Base-by-base conservation (phyloP, 2,329 filamentous ascomycete species). In the Tolypocladium tropicale region DNA sequence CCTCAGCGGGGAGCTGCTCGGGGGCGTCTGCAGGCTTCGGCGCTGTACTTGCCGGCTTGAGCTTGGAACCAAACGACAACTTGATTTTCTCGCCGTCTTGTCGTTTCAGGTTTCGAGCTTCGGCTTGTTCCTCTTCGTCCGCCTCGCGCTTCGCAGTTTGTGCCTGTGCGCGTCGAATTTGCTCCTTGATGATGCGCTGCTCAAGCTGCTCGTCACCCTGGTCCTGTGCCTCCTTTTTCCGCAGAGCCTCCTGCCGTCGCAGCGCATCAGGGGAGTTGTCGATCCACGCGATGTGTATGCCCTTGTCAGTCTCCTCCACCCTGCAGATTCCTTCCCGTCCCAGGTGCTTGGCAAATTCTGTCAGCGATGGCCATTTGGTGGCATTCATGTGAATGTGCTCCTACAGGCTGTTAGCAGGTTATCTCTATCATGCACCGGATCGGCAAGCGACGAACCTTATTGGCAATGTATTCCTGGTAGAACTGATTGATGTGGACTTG, bases 361-460 rank as follows among this genome's bases (percentile, higher is more conserved):
- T 93, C 63, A 99, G 74, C 55, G 83, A 89, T 4, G 86, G 82
- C 91, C 91, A 97, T 65, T 87, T 86, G 0, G 94, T 97, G 9
- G 90, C 79, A 71, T 96, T 96, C 88, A 97, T 91, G 68, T 97
- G 94, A 10, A 94, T 77, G 68, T 97, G 93, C 65, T 90, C 81
- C 70, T 63, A 16, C 4, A 12, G 6, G 6, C 12, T 21, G 34
- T 60, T 14, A 58, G 55, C 33, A 3, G n/a, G 28, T 21, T 25
- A n/a, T 1, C 30, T 10, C 25, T 32, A 18, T 41, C 11, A 6
- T 6, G 14, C 16, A 3, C 36, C 12, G 10, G 18, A 10, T 9
- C 23, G 10, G 23, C 18, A 37, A n/a, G 9, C 10, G 18, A 41
- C 46, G 10, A 18, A 61, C 58, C 56, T 92, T 91, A 63, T 93